A percentile compares a stretch with the other conserved stretches of the same genome.
These are phyloP conservation scores for Capsella bursapastoris DNA, from an alignment of 345 rosid species.

Conservation along the genomic window DNA sequence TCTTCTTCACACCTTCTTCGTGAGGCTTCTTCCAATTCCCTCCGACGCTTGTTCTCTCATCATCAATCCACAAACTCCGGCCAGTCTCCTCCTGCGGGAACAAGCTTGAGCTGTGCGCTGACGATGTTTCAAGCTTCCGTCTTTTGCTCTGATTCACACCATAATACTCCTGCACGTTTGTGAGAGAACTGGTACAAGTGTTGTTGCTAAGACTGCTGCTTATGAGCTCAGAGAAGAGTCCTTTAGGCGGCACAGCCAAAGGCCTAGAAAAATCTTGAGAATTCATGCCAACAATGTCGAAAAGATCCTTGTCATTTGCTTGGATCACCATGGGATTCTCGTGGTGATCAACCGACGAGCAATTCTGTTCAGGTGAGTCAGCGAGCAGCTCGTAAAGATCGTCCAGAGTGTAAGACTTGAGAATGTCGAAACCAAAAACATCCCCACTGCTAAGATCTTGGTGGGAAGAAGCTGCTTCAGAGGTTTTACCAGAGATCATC, in stretches of 20 bases:
- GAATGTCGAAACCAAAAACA: conserved; percentile 51
- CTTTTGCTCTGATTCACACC: conserved; percentile 48
- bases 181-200: conserved; percentile 40
- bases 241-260: conserved; percentile 52
- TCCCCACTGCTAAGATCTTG: conserved; percentile 32
- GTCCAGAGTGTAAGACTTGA: conserved; percentile 52
- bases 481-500: conserved; percentile 20
- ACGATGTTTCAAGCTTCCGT: conserved; percentile 55
- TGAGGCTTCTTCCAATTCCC: conserved; percentile 53
- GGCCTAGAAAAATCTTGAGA: conserved; percentile 40
- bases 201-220: conserved; percentile 61
- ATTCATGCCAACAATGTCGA: conserved; percentile 51
- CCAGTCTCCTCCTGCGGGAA: conserved; percentile 35
- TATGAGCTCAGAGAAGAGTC: conserved; percentile 81
- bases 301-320: conserved; percentile 52
- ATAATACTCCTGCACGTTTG: conserved; percentile 35
- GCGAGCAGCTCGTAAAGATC: conserved; percentile 60
- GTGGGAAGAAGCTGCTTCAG: conserved; percentile 17
- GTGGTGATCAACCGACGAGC: conserved; percentile 23
- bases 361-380: conserved; percentile 48
- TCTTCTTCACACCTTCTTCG: conserved; percentile 65
- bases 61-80: conserved; percentile 72
- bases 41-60: conserved; percentile 60
- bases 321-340: conserved; percentile 43
- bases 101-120: conserved; percentile 36